phyloP scores from a whole-genome alignment of 1,284 basidiomycete species.

The Sanghuangporus baumii region DNA sequence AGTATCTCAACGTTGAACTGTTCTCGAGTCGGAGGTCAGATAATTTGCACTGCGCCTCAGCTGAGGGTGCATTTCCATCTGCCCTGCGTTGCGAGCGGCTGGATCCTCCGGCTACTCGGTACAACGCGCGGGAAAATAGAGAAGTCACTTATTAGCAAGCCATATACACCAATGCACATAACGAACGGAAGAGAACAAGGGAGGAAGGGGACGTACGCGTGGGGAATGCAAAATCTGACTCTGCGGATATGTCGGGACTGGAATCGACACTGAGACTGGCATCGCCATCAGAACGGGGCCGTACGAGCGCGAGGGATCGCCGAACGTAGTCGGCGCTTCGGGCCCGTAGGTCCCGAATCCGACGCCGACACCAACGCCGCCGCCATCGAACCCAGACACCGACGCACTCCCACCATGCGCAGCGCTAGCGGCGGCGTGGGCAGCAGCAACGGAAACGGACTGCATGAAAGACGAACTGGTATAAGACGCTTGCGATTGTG shows the following conservation, averaged over 20 bases:
- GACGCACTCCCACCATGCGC: background rate
- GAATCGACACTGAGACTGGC: background rate
- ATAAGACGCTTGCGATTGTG: background rate
- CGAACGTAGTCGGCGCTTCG: background rate
- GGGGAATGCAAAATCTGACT: background rate
- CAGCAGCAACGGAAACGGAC: no score
- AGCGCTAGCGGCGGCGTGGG: background rate
- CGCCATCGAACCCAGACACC: background rate
- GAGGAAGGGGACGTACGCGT: background rate
- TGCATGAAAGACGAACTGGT: no score
- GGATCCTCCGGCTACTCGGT: background rate
- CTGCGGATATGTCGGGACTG: background rate
- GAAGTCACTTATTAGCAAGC: background rate
- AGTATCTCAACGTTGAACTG: background rate
- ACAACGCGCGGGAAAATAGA: no score
- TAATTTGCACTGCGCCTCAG: constrained; percentile 1
- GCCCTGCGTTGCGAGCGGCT: background rate
- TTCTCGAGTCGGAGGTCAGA: background rate
- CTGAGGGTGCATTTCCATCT: background rate
- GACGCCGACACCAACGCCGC: constrained; percentile 2
- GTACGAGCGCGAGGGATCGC: background rate
- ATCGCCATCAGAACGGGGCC: constrained; percentile 4
- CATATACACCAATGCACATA: background rate
- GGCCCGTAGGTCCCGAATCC: background rate
- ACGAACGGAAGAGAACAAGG: background rate